phyloP scores from a whole-genome alignment of 768 basidiomycete genomes.

The Rhizopogon vinicolor region DNA sequence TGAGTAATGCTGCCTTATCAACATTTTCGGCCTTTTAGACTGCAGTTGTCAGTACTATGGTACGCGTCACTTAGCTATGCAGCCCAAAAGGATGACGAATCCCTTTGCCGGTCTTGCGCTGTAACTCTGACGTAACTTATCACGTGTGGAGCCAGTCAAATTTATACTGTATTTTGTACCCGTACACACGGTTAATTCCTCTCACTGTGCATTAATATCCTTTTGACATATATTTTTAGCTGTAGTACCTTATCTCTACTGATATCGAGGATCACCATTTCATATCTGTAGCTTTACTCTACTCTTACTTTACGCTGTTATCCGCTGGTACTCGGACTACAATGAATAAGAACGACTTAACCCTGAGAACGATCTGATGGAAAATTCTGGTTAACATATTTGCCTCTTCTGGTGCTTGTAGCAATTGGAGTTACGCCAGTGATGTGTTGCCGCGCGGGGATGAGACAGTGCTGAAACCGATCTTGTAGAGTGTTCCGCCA shows the following conservation, averaged over 20 bases:
- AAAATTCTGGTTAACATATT: too few relatives aligned
- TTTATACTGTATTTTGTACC: conserved; percentile 11
- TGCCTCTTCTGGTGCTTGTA: too few relatives aligned
- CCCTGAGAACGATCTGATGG: too few relatives aligned
- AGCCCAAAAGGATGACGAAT: conserved; percentile 47
- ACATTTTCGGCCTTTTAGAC: too few relatives aligned
- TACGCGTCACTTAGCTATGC: too few relatives aligned
- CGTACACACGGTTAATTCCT: conserved; percentile 3
- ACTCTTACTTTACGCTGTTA: conserved; percentile 1
- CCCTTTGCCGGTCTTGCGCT: conserved; percentile 40
- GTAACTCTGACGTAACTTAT: conserved; percentile 10
- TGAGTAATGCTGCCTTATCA: too few relatives aligned
- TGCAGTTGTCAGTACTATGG: too few relatives aligned
- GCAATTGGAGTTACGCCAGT: too few relatives aligned
- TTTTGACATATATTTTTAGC: conserved; percentile 4
- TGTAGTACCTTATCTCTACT: conserved; percentile 4
- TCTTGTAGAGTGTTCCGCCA: too few relatives aligned
- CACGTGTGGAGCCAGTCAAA: not conserved
- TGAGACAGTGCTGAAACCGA: too few relatives aligned
- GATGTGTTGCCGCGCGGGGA: too few relatives aligned
- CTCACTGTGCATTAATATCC: conserved; percentile 3
- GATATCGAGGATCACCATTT: not conserved
- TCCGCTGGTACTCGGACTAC: conserved; percentile 3
- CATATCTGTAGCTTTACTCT: conserved; percentile 19
- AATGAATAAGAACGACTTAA: not conserved